phyloP scores from a whole-genome alignment of 1,139 yeast species.

The Debaryomyces sp. region DNA sequence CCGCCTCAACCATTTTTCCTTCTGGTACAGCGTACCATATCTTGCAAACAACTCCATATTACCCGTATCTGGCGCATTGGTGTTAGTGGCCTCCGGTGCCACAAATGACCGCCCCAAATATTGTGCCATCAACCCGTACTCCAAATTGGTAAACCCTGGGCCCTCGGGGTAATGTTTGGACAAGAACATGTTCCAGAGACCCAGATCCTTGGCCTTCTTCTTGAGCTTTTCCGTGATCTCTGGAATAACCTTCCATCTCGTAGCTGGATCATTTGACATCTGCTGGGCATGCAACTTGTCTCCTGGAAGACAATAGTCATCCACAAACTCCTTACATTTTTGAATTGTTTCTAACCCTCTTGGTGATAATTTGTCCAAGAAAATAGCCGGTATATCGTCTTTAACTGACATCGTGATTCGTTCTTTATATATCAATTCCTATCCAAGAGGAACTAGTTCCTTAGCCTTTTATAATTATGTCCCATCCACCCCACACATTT shows the following conservation, averaged over 20 bases:
- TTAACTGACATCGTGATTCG: constrained; percentile 28
- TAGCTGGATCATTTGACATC: constrained; percentile 39
- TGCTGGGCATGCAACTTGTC: constrained; percentile 48
- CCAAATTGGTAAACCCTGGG: constrained; percentile 66
- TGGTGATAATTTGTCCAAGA: constrained; percentile 47
- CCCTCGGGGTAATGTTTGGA: constrained; percentile 61
- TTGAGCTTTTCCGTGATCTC: constrained; percentile 56
- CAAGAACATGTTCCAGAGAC: constrained; percentile 69
- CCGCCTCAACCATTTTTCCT: constrained; percentile 56
- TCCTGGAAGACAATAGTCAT: constrained; percentile 63
- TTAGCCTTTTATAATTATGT: not conserved
- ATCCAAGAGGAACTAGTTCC: not conserved
- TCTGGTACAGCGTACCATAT: constrained; percentile 58
- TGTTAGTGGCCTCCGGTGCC: constrained; percentile 68
- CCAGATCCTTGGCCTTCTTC: constrained; percentile 55
- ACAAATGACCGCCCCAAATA: constrained; percentile 59
- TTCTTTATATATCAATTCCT: not conserved
- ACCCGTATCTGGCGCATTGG: constrained; percentile 75
- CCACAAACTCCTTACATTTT: constrained; percentile 55
- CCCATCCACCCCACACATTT: constrained; percentile 4
- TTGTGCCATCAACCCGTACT: constrained; percentile 72
- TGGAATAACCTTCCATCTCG: constrained; percentile 56
- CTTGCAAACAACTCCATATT: constrained; percentile 71
- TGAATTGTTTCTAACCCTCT: constrained; percentile 55
- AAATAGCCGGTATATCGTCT: constrained; percentile 49